Base-by-base conservation (phyloP, 163 green algal genomes). In the Scenedesmus sp. region DNA sequence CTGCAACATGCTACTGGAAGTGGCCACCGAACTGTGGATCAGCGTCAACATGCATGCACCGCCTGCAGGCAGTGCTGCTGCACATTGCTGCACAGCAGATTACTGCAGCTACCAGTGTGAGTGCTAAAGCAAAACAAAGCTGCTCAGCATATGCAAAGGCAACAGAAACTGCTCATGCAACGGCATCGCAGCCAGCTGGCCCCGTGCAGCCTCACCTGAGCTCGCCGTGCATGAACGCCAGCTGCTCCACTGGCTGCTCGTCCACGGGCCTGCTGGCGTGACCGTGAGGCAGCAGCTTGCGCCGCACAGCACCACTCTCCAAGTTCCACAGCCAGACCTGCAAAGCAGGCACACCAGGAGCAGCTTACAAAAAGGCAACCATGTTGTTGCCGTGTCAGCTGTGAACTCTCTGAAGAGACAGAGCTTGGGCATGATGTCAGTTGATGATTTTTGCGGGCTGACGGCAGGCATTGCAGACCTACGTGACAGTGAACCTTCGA, bases 241-340 rank as follows among this genome's bases (percentile, higher is more conserved):
- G 46, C 42, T 24, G 37, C 70, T 90, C 85, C 43, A 90, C 70
- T 56, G 85, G 42, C 70, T 37, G 70, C 70, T 90, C 85, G 35
- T 73, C 78, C 43, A 73, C 68, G 7, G 85, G 68, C 59, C 37
- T 37, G 24, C 13, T 51, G 9, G 20, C 33, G 10, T 79, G 73
- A 13, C 85, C 85, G 15, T 53, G 70, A 2, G 76, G 30, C 26
- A 85, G n/a, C 70, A 90, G 85, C 85, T 90, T 85, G 20, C 70
- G 70, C 43, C 68, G 33, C 3, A 90, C 46, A 15, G 70, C 85
- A 15, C 85, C 85, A 51, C 85, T 90, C n/a, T 90, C 85, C 43
- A 84, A 22, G 33, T 90, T 90, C 85, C 85, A 90, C 33, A 83
- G 26, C 85, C 85, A 90, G 13, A 90, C 68, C 83, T 88, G 40